A percentile compares a stretch with the other conserved stretches of the same genome.
phyloP scores from a whole-genome alignment of 345 rosid species.

The Linum tenue region DNA sequence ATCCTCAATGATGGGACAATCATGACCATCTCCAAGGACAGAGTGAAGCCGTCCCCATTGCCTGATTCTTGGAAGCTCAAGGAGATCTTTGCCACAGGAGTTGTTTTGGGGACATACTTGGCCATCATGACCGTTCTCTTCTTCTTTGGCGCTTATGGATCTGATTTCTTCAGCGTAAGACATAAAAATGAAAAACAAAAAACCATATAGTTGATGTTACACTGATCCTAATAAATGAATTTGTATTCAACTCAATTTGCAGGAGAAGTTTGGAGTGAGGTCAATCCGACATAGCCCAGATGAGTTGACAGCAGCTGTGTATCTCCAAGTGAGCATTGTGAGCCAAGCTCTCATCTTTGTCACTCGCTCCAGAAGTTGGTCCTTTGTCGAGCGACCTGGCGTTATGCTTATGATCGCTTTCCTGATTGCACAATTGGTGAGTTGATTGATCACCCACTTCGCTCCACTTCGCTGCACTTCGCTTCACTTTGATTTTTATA shows the following conservation, averaged over 20 bases:
- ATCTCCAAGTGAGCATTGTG: constrained; percentile 89
- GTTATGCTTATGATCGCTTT: constrained; percentile 54
- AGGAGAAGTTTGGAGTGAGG: constrained; percentile 70
- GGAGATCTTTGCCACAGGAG: constrained; percentile 82
- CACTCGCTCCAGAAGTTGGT: constrained; percentile 93
- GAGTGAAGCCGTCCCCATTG: constrained; percentile 76
- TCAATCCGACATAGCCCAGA: constrained; percentile 36
- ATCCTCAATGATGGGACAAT: constrained; percentile 81
- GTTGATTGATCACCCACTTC: constrained; percentile 8
- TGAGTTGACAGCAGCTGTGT: constrained; percentile 72
- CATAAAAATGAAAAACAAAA: neutral
- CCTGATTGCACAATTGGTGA: constrained; percentile 63
- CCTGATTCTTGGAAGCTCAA: constrained; percentile 88
- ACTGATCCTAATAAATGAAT: neutral
- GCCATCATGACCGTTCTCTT: constrained; percentile 82
- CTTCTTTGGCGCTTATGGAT: constrained; percentile 58
- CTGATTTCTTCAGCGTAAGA: constrained; percentile 74
- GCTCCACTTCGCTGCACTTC: neutral
- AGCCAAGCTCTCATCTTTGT: constrained; percentile 96
- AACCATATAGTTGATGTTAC: too few relatives aligned
- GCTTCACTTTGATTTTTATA: too few relatives aligned
- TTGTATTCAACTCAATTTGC: constrained; percentile 9
- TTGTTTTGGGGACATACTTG: constrained; percentile 71
- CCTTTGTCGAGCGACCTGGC: constrained; percentile 83
- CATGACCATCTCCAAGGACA: constrained; percentile 75